Evolutionary conservation across 1,284 basidiomycete genomes (phyloP), one percentile per base, ranked within the genome.

Genomic region (Coriolopsis trogii): DNA sequence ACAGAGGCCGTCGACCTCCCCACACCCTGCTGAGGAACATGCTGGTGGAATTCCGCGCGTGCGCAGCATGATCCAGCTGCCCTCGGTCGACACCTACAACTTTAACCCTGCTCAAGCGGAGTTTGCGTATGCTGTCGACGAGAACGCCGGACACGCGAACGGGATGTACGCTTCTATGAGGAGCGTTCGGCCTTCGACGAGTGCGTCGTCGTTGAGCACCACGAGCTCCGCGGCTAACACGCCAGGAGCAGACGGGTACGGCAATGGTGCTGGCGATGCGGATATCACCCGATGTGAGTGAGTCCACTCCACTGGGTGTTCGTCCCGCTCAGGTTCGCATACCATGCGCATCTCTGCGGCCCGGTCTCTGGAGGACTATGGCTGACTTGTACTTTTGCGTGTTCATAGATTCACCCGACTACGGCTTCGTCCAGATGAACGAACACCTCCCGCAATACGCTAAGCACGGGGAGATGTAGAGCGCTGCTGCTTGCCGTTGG

Each of bases 201-300:
- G 85, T 41, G 81, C 87, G 8, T 87, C 85, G 48, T 88, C 85
- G 37, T 81, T 85, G 45, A 85, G 89, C 69, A 87, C 89, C 41
- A 86, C 87, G 63, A 91, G 88, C 31, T 89, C 89, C n/a, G 89
- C 89, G 31, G 74, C 80, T 51, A 81, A 74, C 60, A 69, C 82
- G 46, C 66, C 63, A 16, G 77, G 79, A 41, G 81, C 81, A 41
- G 81, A 80, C 60, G 81, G 81, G 51, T 80, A 77, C 59, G 76
- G 77, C 37, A 51, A 84, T 81, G 64, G 81, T 31, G 55, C 52
- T 28, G 61, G 58, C 20, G 61, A 63, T 26, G 68, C 85, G 54
- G 86, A 87, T 70, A 87, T 89, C 66, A 86, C 82, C 65, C 81
- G 88, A 71, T 89, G 89, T 91, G 74, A 86, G 88, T 87, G 58